Evolutionary conservation across 2,329 filamentous ascomycete species (phyloP).

Genomic region (Diaporthe nobilis): DNA sequence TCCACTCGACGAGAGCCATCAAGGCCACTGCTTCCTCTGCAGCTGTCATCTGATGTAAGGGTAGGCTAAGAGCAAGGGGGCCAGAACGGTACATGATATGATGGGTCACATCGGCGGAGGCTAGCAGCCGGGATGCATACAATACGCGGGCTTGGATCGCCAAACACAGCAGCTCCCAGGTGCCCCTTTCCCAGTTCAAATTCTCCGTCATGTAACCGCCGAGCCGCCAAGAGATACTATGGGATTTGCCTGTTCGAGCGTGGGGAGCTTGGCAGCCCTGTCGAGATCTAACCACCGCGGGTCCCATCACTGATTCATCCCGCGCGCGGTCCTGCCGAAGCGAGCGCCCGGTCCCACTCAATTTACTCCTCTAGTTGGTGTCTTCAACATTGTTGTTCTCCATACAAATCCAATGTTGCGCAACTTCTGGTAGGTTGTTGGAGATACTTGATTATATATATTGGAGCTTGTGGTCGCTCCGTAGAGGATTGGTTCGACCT

Average conservation of each 20-base stretch:
- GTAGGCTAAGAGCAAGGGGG: not conserved
- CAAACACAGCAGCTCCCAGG: not conserved
- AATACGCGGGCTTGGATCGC: not conserved
- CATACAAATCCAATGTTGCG: not conserved
- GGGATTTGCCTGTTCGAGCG: slow-evolving; percentile 11
- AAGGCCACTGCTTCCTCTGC: not conserved
- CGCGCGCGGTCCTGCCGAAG: slow-evolving; percentile 26
- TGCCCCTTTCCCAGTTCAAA: not conserved
- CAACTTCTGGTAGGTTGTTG: not conserved
- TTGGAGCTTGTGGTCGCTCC: not conserved
- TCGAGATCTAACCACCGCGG: slow-evolving; percentile 7
- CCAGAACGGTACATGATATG: not conserved
- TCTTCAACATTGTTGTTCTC: not conserved
- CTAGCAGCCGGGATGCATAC: not conserved
- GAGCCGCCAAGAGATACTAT: slow-evolving; percentile 15
- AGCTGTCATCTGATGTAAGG: slow-evolving; percentile 22
- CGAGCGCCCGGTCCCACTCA: slow-evolving; percentile 22
- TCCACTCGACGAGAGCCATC: not conserved
- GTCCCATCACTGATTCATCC: slow-evolving; percentile 32
- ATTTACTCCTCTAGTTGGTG: not conserved
- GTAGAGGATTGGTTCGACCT: accelerated
- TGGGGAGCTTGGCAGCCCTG: slow-evolving; percentile 28
- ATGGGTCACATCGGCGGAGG: slow-evolving; percentile 5
- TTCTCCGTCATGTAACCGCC: slow-evolving; percentile 14
- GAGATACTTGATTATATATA: slow-evolving; percentile 15